Conservation (phyloP, 2,329 filamentous ascomycete genomes). For the Microcyclosporella mali region DNA sequence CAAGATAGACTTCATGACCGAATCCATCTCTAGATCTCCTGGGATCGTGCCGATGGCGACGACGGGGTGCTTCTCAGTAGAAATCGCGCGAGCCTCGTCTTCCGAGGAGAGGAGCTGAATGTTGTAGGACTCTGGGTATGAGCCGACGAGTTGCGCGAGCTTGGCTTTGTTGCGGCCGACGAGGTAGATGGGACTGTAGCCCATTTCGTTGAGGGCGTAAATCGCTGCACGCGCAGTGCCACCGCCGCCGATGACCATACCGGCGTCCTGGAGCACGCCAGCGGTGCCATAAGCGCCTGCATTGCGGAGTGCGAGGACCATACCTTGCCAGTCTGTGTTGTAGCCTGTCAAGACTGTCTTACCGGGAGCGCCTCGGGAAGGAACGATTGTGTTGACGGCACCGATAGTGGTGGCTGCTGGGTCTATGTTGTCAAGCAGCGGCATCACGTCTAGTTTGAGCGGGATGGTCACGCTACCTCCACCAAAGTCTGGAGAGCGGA, state of each 20-base stretch:
- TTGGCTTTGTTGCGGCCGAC: slow-evolving; percentile 70
- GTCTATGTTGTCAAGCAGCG: slow-evolving; percentile 71
- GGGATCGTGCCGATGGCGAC: slow-evolving; percentile 89
- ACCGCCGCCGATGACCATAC: slow-evolving; percentile 81
- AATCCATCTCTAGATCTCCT: slow-evolving; percentile 76
- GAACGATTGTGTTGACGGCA: slow-evolving; percentile 89
- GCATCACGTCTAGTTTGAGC: slow-evolving; percentile 82
- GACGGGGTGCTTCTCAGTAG: slow-evolving; percentile 46
- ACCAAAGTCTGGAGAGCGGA: slow-evolving; percentile 70
- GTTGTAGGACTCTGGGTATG: slow-evolving; percentile 69
- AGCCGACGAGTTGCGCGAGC: slow-evolving; percentile 58
- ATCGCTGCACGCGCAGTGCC: slow-evolving; percentile 89
- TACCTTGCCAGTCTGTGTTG: slow-evolving; percentile 95
- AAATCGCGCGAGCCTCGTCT: slow-evolving; percentile 46
- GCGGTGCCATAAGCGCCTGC: slow-evolving; percentile 52
- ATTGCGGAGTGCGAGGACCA: slow-evolving; percentile 69
- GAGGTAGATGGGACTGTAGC: slow-evolving; percentile 79
- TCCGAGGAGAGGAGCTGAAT: slow-evolving; percentile 57
- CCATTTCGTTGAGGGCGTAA: slow-evolving; percentile 77
- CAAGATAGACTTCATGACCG: slow-evolving; percentile 60
- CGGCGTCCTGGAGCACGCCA: slow-evolving; percentile 45
- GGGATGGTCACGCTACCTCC: slow-evolving; percentile 95
- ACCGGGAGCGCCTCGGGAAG: slow-evolving; percentile 37
- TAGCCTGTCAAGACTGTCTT: slow-evolving; percentile 61
- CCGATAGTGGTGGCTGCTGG: slow-evolving; percentile 76